These are phyloP conservation scores for Quillaja saponaria DNA, from an alignment of 306 rosid species.

Conservation along the genomic window DNA sequence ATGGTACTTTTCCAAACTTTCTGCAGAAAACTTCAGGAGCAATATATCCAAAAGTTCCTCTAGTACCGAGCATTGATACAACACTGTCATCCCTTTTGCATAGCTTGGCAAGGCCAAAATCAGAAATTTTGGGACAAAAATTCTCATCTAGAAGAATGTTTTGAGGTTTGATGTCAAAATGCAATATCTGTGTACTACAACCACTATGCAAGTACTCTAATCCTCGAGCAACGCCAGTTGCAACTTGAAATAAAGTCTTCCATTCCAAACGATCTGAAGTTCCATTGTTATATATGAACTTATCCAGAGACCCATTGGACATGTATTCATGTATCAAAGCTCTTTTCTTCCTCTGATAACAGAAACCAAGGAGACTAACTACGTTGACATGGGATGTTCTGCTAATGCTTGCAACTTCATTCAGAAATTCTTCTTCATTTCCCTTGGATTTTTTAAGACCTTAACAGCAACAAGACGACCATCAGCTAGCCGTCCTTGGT, in stretches of 20 bases:
- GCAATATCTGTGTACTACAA: slow-evolving; percentile 38
- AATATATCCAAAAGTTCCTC: slow-evolving; percentile 43
- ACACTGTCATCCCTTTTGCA: slow-evolving; percentile 36
- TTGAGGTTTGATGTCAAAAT: slow-evolving; percentile 29
- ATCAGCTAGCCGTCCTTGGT: slow-evolving; percentile 36
- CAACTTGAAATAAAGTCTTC: slow-evolving; percentile 24
- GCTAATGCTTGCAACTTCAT: slow-evolving; percentile 49
- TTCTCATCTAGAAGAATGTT: not conserved
- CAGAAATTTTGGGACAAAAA: slow-evolving; percentile 40
- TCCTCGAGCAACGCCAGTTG: slow-evolving; percentile 41
- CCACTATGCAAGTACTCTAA: slow-evolving; percentile 49
- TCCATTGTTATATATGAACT: slow-evolving; percentile 19
- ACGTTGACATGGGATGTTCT: slow-evolving; percentile 45
- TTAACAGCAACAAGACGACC: slow-evolving; percentile 45
- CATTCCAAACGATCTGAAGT: slow-evolving; percentile 23
- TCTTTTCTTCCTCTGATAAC: slow-evolving; percentile 38
- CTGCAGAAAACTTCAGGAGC: slow-evolving; percentile 37
- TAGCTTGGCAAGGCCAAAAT: slow-evolving; percentile 42
- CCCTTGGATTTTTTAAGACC: slow-evolving; percentile 21
- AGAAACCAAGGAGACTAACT: slow-evolving; percentile 42
- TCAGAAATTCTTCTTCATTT: slow-evolving; percentile 45
- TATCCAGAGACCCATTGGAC: slow-evolving; percentile 48
- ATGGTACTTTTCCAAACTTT: slow-evolving; percentile 31
- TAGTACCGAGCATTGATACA: slow-evolving; percentile 25
- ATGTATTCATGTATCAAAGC: slow-evolving; percentile 47